Evolutionary conservation across 192 early-diverging fungal species (phyloP).

Genomic region (Phycomyces nitens): DNA sequence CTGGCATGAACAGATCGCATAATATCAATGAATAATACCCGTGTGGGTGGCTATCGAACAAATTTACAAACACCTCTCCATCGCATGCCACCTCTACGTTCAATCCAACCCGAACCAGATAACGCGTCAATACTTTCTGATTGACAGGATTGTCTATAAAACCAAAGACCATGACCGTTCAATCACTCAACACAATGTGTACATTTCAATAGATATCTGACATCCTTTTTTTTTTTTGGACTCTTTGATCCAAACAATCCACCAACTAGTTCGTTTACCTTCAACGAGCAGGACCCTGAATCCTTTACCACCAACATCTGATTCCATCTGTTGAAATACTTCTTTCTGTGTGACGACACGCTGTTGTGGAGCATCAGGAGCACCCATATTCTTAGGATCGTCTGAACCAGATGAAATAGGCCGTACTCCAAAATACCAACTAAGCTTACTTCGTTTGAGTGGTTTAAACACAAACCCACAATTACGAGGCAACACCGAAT

Average conservation of each 20-base stretch:
- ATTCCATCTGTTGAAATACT: conserved; percentile 48
- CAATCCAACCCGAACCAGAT: conserved; percentile 45
- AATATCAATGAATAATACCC: conserved; percentile 48
- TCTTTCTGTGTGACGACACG: conserved; percentile 47
- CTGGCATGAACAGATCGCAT: conserved; percentile 59
- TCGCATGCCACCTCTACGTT: conserved; percentile 45
- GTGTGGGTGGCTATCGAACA: conserved; percentile 39
- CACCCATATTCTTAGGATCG: background rate
- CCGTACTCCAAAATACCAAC: conserved; percentile 40
- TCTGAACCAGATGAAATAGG: conserved; percentile 10
- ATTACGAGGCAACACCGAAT: conserved; percentile 28
- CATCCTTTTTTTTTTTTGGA: background rate
- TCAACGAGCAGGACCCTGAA: conserved; percentile 51
- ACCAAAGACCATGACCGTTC: background rate
- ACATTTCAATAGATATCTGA: background rate
- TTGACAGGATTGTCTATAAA: conserved; percentile 52
- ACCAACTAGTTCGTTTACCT: conserved; percentile 15
- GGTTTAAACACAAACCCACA: conserved; percentile 58
- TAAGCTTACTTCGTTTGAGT: conserved; percentile 47
- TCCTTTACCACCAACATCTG: conserved; percentile 45
- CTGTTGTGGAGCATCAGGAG: conserved; percentile 39
- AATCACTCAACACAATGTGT: background rate
- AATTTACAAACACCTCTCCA: conserved; percentile 45
- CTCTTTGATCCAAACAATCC: background rate
- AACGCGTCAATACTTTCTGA: conserved; percentile 51